Evolutionary conservation across 371 early-diverging fungal genomes (phyloP).

Genomic region (Encephalitozoon hellem): DNA sequence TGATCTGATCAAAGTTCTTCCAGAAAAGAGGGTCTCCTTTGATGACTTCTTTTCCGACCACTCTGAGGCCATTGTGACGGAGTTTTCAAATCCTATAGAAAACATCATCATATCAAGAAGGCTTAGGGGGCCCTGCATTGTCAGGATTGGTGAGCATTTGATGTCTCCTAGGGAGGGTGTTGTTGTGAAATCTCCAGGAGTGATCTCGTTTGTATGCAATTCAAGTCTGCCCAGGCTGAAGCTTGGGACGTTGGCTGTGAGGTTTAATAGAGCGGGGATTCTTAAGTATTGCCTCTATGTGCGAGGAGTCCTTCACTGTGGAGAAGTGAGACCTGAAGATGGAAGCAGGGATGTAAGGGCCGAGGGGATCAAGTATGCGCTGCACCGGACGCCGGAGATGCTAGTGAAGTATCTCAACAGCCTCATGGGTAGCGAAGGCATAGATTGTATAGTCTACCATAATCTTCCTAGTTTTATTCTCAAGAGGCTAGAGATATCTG

Average conservation of each 20-base stretch:
- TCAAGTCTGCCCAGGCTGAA: conserved; percentile 24
- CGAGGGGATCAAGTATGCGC: background rate
- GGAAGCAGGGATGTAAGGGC: background rate
- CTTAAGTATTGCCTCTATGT: conserved; percentile 7
- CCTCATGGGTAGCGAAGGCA: conserved; percentile 9
- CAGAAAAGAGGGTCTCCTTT: conserved; percentile 3
- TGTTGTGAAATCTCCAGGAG: conserved; percentile 4
- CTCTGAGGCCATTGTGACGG: conserved; percentile 34
- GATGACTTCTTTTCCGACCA: conserved; percentile 24
- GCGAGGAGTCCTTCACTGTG: background rate
- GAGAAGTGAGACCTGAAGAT: background rate
- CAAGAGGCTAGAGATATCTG: background rate
- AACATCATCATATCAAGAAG: conserved; percentile 54
- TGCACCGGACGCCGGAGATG: background rate
- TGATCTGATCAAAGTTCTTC: conserved; percentile 20
- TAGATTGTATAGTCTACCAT: conserved; percentile 41
- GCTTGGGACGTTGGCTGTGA: conserved; percentile 18
- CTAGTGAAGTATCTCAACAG: conserved; percentile 8
- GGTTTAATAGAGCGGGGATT: conserved; percentile 1
- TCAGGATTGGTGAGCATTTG: conserved; percentile 38
- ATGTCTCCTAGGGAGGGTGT: background rate
- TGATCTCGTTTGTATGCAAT: conserved; percentile 30
- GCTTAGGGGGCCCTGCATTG: conserved; percentile 51
- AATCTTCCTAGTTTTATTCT: conserved; percentile 19
- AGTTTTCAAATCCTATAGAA: conserved; percentile 57